Evolutionary conservation across 73 alveolate species (phyloP).

Genomic region (Tetrahymena borealis): DNA sequence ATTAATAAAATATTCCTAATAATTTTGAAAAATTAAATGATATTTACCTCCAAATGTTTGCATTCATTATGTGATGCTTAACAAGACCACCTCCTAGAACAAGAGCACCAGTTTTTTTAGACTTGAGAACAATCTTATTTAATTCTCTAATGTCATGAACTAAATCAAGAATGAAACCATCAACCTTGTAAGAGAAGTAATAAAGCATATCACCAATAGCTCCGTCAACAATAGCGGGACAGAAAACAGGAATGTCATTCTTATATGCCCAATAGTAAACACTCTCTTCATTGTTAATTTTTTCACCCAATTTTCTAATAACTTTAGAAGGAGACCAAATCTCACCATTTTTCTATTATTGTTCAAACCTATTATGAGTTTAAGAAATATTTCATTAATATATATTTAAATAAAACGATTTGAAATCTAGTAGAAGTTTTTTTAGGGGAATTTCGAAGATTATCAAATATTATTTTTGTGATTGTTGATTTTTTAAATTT

Average conservation of each 20-base stretch:
- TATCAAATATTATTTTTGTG: no score
- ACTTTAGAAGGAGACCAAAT: slow-evolving; percentile 95
- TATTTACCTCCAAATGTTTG: slow-evolving; percentile 64
- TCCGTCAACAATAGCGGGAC: slow-evolving; percentile 99
- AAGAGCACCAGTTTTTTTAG: slow-evolving; percentile 92
- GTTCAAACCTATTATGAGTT: slow-evolving; percentile 20
- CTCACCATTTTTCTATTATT: slow-evolving; percentile 76
- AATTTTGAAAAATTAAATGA: no score
- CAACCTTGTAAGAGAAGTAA: slow-evolving; percentile 83
- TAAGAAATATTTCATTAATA: neutral
- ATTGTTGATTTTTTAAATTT: no score
- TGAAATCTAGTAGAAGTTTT: no score
- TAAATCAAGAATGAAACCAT: slow-evolving; percentile 93
- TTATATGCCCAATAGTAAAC: slow-evolving; percentile 91
- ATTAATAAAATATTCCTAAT: no score
- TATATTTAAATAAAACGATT: no score
- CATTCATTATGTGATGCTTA: slow-evolving; percentile 91
- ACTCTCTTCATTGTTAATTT: slow-evolving; percentile 82
- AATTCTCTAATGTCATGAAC: slow-evolving; percentile 83
- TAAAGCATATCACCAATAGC: slow-evolving; percentile 98
- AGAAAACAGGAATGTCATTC: slow-evolving; percentile 95
- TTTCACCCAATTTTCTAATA: slow-evolving; percentile 83
- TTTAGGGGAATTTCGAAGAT: no score
- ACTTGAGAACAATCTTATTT: slow-evolving; percentile 85
- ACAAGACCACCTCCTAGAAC: slow-evolving; percentile 94